A percentile compares a stretch with the other conserved stretches of the same genome.
Conservation (phyloP, 2,329 filamentous ascomycete genomes). For the Cytospora paraplurivora region DNA sequence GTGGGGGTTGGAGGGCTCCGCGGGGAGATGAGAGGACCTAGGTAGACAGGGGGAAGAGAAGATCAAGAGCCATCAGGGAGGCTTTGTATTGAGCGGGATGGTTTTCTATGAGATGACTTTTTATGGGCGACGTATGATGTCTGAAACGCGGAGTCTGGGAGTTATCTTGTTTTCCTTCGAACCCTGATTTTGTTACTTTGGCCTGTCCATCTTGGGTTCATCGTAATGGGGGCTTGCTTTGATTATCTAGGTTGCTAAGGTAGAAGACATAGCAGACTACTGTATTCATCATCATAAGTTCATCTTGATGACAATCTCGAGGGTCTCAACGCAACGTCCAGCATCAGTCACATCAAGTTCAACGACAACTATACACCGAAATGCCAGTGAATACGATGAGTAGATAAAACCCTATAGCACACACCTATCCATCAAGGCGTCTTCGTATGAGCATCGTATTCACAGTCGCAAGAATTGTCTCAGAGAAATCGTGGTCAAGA, state of each 20-base stretch:
- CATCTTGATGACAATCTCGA: too few species aligned
- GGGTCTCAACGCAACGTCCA: too few species aligned
- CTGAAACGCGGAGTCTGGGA: neutral
- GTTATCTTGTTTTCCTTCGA: neutral
- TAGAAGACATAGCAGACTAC: neutral
- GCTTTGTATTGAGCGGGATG: neutral
- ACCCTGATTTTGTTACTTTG: neutral
- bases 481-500: conserved; percentile 7
- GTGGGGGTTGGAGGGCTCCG: neutral
- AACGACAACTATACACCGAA: too few species aligned
- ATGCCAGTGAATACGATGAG: too few species aligned
- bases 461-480: neutral
- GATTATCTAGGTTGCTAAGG: neutral
- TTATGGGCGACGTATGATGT: neutral
- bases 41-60: neutral
- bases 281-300: too few species aligned
- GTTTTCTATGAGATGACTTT: neutral
- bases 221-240: neutral
- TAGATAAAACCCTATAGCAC: too few species aligned
- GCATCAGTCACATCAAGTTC: too few species aligned
- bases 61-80: neutral
- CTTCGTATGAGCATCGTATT: neutral
- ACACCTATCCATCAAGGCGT: neutral
- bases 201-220: neutral
- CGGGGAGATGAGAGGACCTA: neutral